A percentile compares a stretch with the other conserved stretches of the same genome.
These are phyloP conservation scores for Solanum bukasovii DNA, from an alignment of 257 asterid species.

Conservation along the genomic window DNA sequence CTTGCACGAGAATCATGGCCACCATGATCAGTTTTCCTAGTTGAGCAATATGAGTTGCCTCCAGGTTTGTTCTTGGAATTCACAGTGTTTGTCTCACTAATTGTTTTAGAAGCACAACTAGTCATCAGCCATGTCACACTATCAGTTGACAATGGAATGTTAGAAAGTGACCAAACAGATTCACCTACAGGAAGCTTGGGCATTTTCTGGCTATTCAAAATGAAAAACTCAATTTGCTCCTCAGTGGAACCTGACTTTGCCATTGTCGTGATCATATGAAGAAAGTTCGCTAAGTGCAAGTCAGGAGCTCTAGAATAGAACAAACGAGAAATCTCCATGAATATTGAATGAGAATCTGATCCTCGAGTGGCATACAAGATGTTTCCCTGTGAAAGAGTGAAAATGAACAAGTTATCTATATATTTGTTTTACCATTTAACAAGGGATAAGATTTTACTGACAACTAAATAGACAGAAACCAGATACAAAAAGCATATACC, in stretches of 20 bases:
- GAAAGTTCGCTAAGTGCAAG: constrained; percentile 84
- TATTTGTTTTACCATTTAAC: neutral
- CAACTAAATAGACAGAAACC: neutral
- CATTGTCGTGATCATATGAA: constrained; percentile 75
- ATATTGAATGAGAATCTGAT: constrained; percentile 58
- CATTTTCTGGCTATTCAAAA: constrained; percentile 69
- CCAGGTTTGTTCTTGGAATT: constrained; percentile 15
- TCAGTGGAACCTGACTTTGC: constrained; percentile 71
- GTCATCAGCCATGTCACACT: constrained; percentile 1
- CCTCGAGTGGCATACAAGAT: constrained; percentile 50
- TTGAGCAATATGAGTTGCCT: constrained; percentile 58
- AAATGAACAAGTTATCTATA: neutral
- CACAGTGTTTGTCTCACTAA: constrained; percentile 20
- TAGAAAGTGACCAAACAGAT: constrained; percentile 51
- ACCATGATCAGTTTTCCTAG: constrained; percentile 67
- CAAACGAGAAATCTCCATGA: constrained; percentile 61
- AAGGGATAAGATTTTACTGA: neutral
- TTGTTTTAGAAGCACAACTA: constrained; percentile 3
- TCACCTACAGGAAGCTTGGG: constrained; percentile 64
- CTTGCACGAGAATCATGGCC: constrained; percentile 11
- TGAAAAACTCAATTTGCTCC: constrained; percentile 75
- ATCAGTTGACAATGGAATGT: constrained; percentile 19
- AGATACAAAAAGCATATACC: neutral
- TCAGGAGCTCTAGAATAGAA: constrained; percentile 45
- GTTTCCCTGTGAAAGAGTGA: constrained; percentile 38